Evolutionary conservation across 345 rosid genomes (phyloP).

Genomic region (Iberis pinnata): DNA sequence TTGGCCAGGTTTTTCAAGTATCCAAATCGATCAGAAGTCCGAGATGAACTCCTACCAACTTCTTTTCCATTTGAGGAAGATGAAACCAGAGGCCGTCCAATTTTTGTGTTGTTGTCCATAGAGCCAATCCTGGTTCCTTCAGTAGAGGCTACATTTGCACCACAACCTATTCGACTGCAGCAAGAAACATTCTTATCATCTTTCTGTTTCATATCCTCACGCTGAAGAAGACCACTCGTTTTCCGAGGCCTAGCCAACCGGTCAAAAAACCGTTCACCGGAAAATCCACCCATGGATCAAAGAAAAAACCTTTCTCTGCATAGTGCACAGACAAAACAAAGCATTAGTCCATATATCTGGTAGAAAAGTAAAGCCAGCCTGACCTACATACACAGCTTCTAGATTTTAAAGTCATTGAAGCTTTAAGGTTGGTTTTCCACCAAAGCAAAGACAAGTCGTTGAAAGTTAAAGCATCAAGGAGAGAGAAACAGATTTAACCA

Average conservation of each 20-base stretch:
- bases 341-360: slow-evolving; percentile 1
- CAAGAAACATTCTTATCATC: slow-evolving; percentile 47
- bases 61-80: slow-evolving; percentile 57
- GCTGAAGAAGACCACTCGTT: too few relatives aligned
- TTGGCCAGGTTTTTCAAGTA: slow-evolving; percentile 35
- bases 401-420: not conserved
- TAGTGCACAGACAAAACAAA: not conserved
- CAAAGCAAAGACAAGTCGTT: slow-evolving; percentile 14
- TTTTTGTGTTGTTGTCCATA: slow-evolving; percentile 39
- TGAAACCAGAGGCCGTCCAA: not conserved
- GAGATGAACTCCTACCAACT: slow-evolving; percentile 63
- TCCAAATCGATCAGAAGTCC: slow-evolving; percentile 21
- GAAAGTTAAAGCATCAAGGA: slow-evolving; percentile 16
- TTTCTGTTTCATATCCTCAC: slow-evolving; percentile 41
- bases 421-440: slow-evolving; percentile 20
- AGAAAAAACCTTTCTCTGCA: slow-evolving; percentile 11
- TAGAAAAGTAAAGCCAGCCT: too few relatives aligned
- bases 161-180: slow-evolving; percentile 62
- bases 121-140: slow-evolving; percentile 37
- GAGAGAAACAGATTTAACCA: too few relatives aligned
- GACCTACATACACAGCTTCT: not conserved
- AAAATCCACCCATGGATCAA: slow-evolving; percentile 59
- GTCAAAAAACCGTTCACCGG: slow-evolving; percentile 49
- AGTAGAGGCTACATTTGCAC: slow-evolving; percentile 44
- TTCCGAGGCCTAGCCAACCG: slow-evolving; percentile 35